These are phyloP conservation scores for Boechera divaricarpa DNA, from an alignment of 345 rosid genomes.

Conservation along the genomic window DNA sequence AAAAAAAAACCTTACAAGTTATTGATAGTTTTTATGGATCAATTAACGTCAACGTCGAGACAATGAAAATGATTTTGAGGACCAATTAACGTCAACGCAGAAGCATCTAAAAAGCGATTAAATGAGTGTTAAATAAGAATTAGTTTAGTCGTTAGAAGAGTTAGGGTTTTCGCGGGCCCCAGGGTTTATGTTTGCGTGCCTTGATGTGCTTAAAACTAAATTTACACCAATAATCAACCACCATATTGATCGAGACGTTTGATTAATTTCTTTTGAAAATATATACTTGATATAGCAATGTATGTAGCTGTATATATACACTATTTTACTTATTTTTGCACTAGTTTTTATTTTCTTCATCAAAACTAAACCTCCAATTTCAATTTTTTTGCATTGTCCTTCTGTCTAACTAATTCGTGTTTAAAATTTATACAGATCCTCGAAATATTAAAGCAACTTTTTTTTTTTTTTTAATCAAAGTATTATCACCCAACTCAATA, in stretches of 20 bases:
- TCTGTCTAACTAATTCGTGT: background rate
- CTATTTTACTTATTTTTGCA: background rate
- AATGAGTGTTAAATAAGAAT: slow-evolving; percentile 18
- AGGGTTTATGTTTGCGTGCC: slow-evolving; percentile 39
- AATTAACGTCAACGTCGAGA: slow-evolving; percentile 28
- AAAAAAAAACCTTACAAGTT: background rate
- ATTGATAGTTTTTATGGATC: background rate
- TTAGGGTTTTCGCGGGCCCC: slow-evolving; percentile 45
- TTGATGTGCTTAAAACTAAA: slow-evolving; percentile 44
- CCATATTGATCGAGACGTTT: slow-evolving; percentile 36
- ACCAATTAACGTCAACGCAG: slow-evolving; percentile 34
- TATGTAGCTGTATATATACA: background rate
- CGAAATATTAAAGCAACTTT: background rate
- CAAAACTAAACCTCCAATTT: too few relatives aligned
- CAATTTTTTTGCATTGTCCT: too few relatives aligned
- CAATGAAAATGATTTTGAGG: slow-evolving; percentile 1
- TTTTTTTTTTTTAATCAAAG: too few relatives aligned
- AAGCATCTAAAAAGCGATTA: slow-evolving; percentile 37
- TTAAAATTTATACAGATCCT: background rate
- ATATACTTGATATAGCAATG: background rate
- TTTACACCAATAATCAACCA: slow-evolving; percentile 47
- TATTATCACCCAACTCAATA: background rate
- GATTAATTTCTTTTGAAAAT: background rate
- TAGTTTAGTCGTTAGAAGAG: slow-evolving; percentile 40
- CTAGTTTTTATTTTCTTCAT: too few relatives aligned